Conservation (phyloP, 768 basidiomycete genomes). For the Rhodotorula babjevae region DNA sequence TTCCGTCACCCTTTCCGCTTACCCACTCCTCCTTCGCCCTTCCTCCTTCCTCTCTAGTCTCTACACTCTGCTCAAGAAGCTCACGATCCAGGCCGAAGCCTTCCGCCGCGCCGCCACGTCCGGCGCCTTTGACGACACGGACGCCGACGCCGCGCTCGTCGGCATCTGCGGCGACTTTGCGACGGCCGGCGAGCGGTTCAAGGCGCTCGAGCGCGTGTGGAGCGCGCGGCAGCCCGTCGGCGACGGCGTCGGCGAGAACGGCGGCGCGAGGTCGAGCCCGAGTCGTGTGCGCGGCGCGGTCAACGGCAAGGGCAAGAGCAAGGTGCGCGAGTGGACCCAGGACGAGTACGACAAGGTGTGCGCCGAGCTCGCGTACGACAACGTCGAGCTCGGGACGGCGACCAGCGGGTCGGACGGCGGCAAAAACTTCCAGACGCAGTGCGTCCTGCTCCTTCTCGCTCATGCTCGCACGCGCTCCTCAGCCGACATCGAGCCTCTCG, state of each 20-base stretch:
- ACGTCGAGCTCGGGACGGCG: constrained; percentile 43
- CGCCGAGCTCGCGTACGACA: constrained; percentile 54
- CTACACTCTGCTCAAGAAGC: constrained; percentile 56
- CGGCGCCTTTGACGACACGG: constrained; percentile 38
- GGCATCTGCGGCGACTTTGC: constrained; percentile 49
- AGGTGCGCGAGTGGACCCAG: constrained; percentile 48
- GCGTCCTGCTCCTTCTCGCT: background rate
- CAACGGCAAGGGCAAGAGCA: constrained; percentile 10
- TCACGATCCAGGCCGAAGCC: constrained; percentile 55
- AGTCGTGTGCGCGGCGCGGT: background rate
- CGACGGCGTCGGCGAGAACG: background rate
- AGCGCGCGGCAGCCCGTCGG: constrained; percentile 33
- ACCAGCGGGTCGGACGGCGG: background rate
- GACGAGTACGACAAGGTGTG: constrained; percentile 52
- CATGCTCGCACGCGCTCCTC: background rate
- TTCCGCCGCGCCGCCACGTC: constrained; percentile 53
- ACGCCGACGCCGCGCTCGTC: constrained; percentile 16
- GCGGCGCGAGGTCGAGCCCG: background rate
- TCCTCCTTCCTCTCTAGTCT: background rate
- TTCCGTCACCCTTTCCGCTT: background rate
- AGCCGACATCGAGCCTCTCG: too few relatives aligned
- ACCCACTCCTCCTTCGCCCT: background rate
- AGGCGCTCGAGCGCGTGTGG: constrained; percentile 3
- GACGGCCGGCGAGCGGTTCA: constrained; percentile 52
- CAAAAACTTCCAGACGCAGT: constrained; percentile 4